Base-by-base conservation (phyloP, 1,284 basidiomycete genomes). In the Caloboletus firmus region DNA sequence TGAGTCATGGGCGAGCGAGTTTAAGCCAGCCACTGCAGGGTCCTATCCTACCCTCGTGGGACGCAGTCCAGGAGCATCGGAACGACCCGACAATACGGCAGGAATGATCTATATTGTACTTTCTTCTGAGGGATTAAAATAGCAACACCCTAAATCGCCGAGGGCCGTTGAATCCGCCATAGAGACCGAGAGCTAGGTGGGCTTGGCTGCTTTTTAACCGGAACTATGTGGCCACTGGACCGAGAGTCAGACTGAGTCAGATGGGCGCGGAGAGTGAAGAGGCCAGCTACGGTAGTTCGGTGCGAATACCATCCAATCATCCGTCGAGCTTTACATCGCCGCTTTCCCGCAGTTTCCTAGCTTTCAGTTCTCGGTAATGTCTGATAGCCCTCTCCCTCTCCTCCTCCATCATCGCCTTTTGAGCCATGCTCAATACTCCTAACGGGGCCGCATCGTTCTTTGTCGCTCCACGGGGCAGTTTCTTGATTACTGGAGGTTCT, bases 331-430 rank as follows among this genome's bases (percentile, higher is more conserved):
- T 56, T 43, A 35, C 42, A 39, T 54, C 52, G 44, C 49, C 48
- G 49, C 51, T 48, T 43, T 53, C 61, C 47, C 56, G 56, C 54
- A 62, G 47, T 51, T 54, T 74, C 56, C 61, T 64, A 46, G 80
- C 82, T 70, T 87, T 90, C 69, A 91, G 61, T 69, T 85, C 79
- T 55, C 90, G 71, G 66, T 92, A 91, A 52, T 79, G 73, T 62
- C 69, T 71, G 54, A 92, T 83, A 15, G 74, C 87, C 56, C 76
- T 83, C 62, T 85, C 84, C 54, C 89, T 76, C 71, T 91, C 89
- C 56, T 76, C 74, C 61, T 87, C 87, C 80, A 92, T 82, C 83
- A 86, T 82, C 11, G 76, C 76, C 67, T 82, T 85, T 72, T 90
- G 87, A 7, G 84, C 82, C 79, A 88, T 83, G n/a, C 84, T 87